Base-by-base conservation (phyloP, 768 basidiomycete species). In the Naganishia friedmannii region DNA sequence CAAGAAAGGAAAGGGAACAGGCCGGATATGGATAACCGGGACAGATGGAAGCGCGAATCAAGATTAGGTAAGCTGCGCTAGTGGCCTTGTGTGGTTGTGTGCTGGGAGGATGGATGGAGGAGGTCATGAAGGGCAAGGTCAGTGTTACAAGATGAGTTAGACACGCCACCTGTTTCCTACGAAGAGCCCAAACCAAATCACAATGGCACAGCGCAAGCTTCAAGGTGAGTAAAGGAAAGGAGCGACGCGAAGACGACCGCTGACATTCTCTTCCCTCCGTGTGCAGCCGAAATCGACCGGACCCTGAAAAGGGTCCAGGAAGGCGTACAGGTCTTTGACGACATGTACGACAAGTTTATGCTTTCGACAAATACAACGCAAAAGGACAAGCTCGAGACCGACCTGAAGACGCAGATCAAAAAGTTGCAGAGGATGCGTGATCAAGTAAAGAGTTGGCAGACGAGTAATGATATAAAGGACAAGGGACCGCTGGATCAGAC, bases 331-430 rank as follows among this genome's bases (percentile, higher is more conserved):
- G 65, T 78, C 2, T 83, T 83, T 71, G 82, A 82, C 65, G 68
- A 86, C 83, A 94, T 96, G 81, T 96, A 95, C 81, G 93, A 96
- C 80, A 99, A 98, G 86, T 94, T 99, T 88, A 90, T 93, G 81
- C 86, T 90, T 58, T 90, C 94, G 21, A 91, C 91, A 37, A 98
- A 96, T 83, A 89, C 94, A 81, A 91, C 95, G 0, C 94, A 97
- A 84, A 97, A 97, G 82, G 96, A 98, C 87, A 99, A 99, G 83
- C 88, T 92, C 65, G 96, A 99, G 82, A 88, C 86, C 3, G 90
- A 98, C 76, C 84, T 98, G 79, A 93, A 98, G 84, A 95, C 93
- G 60, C 96, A 99, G 85, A 98, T 99, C 78, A 99, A 99, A 88
- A 91, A 91, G 81, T 85, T 92, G 0, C 90, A 92, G 82, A 86